Conservation (phyloP, 2,329 filamentous ascomycete genomes). For the Xylaria digitata region DNA sequence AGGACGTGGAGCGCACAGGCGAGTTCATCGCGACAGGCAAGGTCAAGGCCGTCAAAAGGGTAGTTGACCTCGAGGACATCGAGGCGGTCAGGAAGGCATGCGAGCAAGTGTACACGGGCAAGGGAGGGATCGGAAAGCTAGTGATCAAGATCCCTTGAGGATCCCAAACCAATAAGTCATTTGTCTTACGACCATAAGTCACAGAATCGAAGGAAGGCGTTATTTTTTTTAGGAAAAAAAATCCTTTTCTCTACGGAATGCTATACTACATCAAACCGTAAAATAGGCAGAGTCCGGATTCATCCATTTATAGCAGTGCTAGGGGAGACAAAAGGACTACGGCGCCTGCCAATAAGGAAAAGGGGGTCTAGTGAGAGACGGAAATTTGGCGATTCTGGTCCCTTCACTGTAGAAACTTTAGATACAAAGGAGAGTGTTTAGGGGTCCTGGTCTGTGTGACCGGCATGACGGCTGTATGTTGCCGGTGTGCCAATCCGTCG, state of each 20-base stretch:
- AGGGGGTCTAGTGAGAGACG: background rate
- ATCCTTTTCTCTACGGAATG: conserved; percentile 16
- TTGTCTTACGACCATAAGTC: background rate
- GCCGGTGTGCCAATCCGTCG: background rate
- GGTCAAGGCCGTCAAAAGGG: conserved; percentile 56
- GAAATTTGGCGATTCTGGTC: background rate
- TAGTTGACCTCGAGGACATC: conserved; percentile 57
- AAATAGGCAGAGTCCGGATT: background rate
- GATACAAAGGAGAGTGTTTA: conserved; percentile 5
- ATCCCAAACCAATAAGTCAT: background rate
- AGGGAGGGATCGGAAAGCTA: conserved; percentile 58
- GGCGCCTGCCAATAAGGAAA: conserved; percentile 5
- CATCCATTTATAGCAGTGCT: background rate
- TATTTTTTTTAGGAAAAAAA: conserved; percentile 2
- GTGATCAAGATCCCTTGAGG: conserved; percentile 53
- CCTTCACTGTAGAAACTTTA: background rate
- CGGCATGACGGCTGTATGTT: background rate
- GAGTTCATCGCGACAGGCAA: conserved; percentile 57
- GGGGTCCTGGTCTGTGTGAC: background rate
- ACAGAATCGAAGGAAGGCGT: background rate
- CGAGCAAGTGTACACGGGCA: conserved; percentile 54
- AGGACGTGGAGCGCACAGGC: conserved; percentile 57
- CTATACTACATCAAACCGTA: conserved; percentile 19
- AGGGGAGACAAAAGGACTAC: conserved; percentile 4
- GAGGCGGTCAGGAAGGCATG: conserved; percentile 56